These are phyloP conservation scores for Malus sylvestris DNA, from an alignment of 306 rosid genomes.

Conservation along the genomic window DNA sequence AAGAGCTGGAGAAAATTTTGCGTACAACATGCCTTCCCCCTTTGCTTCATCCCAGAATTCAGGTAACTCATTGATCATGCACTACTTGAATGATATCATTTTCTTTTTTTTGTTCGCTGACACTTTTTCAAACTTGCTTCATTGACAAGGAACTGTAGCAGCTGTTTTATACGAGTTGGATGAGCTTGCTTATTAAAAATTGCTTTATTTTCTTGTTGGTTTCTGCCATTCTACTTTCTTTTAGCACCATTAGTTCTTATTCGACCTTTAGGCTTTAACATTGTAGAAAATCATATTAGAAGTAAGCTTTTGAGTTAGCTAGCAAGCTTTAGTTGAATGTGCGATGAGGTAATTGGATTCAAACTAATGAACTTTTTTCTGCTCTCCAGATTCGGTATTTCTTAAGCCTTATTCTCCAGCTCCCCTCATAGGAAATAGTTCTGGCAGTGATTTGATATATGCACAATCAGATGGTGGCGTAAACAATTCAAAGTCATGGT, in stretches of 20 bases:
- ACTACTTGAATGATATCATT: not conserved
- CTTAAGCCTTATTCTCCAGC: conserved; percentile 66
- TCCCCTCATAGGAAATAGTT: conserved; percentile 37
- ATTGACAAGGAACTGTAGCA: not conserved
- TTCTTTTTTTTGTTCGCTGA: not conserved
- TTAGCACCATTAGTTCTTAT: not conserved
- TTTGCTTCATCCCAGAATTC: conserved; percentile 86
- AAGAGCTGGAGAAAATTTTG: conserved; percentile 28
- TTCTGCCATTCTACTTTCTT: too few relatives aligned
- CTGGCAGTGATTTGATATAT: conserved; percentile 51
- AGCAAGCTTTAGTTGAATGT: conserved; percentile 9
- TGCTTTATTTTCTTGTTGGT: too few relatives aligned
- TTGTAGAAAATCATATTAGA: not conserved
- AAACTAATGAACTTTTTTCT: conserved; percentile 21
- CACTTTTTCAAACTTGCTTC: not conserved
- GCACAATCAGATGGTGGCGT: conserved; percentile 71
- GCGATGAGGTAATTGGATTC: conserved; percentile 5
- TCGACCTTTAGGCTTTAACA: not conserved
- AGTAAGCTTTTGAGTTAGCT: conserved; percentile 8
- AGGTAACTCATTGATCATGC: conserved; percentile 39
- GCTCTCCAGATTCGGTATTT: conserved; percentile 56
- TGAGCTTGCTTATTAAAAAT: not conserved
- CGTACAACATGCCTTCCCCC: conserved; percentile 61
- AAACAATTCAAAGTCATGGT: conserved; percentile 65
- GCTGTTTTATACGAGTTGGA: not conserved